Evolutionary conservation across 2,329 filamentous ascomycete genomes (phyloP).

Genomic region (Aphanocladium album): DNA sequence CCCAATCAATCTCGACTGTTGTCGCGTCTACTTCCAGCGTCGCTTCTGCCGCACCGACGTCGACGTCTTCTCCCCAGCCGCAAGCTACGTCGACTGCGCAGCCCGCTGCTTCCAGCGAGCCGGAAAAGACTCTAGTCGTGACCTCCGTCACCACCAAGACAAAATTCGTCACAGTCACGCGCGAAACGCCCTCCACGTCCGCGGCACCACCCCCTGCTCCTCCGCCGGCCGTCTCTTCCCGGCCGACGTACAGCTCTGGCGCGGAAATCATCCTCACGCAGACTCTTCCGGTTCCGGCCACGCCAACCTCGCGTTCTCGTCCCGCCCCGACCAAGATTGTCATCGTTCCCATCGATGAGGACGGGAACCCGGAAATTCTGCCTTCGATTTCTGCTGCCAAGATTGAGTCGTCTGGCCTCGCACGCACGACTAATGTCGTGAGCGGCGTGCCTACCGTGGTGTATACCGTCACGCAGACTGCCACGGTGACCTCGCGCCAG

Average conservation of each 20-base stretch:
- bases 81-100: neutral
- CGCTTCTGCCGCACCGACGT: neutral
- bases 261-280: constrained; percentile 17
- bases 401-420: neutral
- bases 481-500: constrained; percentile 21
- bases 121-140: neutral
- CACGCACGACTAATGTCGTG: constrained; percentile 20
- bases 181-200: neutral
- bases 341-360: neutral
- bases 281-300: neutral
- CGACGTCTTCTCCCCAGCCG: neutral
- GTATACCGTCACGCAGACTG: constrained; percentile 33
- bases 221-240: neutral
- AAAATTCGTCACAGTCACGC: neutral
- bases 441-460: constrained; percentile 31
- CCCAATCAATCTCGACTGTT: neutral
- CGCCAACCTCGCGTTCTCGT: neutral
- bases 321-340: neutral
- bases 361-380: neutral
- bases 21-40: neutral
- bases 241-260: neutral
- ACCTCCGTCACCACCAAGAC: neutral
- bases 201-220: neutral
- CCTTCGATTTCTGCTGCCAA: too few relatives aligned
- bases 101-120: neutral